Percentiles rank a stretch among this genome's conserved stretches.
phyloP scores from a whole-genome alignment of 1,284 basidiomycete species.

The Puccinia novopanici region DNA sequence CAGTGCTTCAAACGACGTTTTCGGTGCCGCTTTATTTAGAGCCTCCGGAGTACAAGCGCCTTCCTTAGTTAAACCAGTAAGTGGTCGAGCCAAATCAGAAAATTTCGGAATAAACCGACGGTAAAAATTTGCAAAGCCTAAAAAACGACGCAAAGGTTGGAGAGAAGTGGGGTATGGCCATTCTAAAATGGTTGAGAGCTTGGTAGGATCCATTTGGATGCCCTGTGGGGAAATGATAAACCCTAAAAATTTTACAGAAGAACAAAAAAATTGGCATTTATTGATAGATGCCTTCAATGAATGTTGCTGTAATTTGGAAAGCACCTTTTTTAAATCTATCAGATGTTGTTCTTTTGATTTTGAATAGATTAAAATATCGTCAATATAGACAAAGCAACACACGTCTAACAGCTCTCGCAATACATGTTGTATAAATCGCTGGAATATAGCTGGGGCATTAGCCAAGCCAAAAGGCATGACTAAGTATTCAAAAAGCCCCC shows the following conservation, averaged over 20 bases:
- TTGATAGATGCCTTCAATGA: too few relatives aligned
- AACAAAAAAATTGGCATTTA: conserved; percentile 2
- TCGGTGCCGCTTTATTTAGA: too few relatives aligned
- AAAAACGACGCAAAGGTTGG: too few relatives aligned
- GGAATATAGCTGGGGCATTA: conserved; percentile 59
- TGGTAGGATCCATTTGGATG: background rate
- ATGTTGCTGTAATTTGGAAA: background rate
- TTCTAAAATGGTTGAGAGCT: too few relatives aligned
- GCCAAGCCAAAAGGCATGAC: conserved; percentile 61
- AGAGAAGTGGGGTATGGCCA: too few relatives aligned
- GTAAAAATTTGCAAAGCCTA: too few relatives aligned
- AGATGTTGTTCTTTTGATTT: conserved; percentile 59
- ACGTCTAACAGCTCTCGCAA: conserved; percentile 57
- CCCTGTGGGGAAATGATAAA: conserved; percentile 5
- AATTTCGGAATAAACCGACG: too few relatives aligned
- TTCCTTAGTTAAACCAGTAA: too few relatives aligned
- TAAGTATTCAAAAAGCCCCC: too few relatives aligned
- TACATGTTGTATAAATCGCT: conserved; percentile 24
- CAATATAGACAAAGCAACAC: conserved; percentile 54
- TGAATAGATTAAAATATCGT: conserved; percentile 61
- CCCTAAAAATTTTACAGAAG: conserved; percentile 9
- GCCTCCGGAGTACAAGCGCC: too few relatives aligned
- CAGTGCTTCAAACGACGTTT: too few relatives aligned
- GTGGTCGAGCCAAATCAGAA: too few relatives aligned
- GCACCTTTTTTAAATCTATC: background rate